Conservation (phyloP, 352 stramenopile genomes). For the Phytophthora sansomeana region DNA sequence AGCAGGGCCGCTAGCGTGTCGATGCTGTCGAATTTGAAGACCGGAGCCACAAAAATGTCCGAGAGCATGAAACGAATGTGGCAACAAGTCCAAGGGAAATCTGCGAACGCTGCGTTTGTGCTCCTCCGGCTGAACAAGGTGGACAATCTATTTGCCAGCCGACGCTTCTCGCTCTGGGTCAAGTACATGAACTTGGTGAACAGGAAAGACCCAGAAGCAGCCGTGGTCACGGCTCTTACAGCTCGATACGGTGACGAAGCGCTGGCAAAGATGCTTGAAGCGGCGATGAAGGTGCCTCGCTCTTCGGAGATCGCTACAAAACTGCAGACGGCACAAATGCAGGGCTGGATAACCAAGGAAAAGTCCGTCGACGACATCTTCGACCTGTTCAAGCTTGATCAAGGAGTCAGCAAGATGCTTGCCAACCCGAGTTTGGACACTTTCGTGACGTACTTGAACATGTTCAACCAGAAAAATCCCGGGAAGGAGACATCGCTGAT, state of each 20-base stretch:
- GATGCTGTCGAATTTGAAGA: not conserved
- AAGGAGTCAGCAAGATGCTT: not conserved
- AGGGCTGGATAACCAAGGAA: not conserved
- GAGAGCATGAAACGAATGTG: no score
- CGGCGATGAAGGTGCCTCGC: not conserved
- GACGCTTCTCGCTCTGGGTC: no score
- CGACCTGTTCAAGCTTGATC: conserved; percentile 1
- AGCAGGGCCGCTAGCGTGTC: not conserved
- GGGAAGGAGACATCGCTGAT: conserved; percentile 2
- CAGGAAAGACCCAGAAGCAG: not conserved
- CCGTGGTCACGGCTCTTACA: not conserved
- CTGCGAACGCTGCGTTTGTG: no score
- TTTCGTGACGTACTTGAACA: conserved; percentile 2
- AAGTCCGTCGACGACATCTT: conserved; percentile 9
- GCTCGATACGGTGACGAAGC: not conserved
- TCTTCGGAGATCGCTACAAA: not conserved
- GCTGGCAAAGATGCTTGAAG: not conserved
- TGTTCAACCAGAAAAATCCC: not conserved
- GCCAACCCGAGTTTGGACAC: not conserved
- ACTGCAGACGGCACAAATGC: not conserved
- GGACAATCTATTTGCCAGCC: no score
- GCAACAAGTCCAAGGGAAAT: no score
- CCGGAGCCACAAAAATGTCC: no score
- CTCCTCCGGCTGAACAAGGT: no score
- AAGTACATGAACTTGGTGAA: no score